Base-by-base conservation (phyloP, 1,284 basidiomycete species). In the Ceratobasidium sp. region DNA sequence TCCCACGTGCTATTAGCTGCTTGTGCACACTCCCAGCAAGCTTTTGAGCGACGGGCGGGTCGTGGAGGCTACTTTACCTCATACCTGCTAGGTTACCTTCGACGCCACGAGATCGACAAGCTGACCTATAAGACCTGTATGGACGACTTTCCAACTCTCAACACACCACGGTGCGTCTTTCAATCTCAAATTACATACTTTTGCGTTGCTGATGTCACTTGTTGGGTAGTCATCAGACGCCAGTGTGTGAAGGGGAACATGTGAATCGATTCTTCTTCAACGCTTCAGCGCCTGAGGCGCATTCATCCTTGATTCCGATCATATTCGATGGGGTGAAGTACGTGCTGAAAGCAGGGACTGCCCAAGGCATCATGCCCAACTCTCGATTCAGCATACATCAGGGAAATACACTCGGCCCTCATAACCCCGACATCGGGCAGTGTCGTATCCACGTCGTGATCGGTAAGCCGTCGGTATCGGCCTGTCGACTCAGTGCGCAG, bases 41-140 rank as follows among this genome's bases (percentile, higher is more conserved):
- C 58, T 17, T 62, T 50, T 31, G 58, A 62, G 42, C n/a, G n/a
- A n/a, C n/a, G n/a, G n/a, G 52, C 58, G 32, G 15, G 40, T 17
- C 34, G 47, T 1, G 20, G 20, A 12, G 58, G 58, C n/a, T n/a
- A n/a, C n/a, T n/a, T n/a, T n/a, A n/a, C n/a, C n/a, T n/a, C n/a
- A n/a, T n/a, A n/a, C n/a, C 22, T 45, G 52, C 34, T 62, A 50
- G 17, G 52, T 47, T 8, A 20, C 32, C 45, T 8, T 32, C 52
- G 58, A 50, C 38, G 12, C 13, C 38, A n/a, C n/a, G 58, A 47
- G n/a, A 47, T 35, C 8, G 58, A 62, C 42, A 50, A 32, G 31
- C 45, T 45, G 5, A 62, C 58, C 7, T 62, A 62, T 35, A 50
- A 34, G 25, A 47, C 32, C 0, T 62, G 58, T 40, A 50, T 62